These are phyloP conservation scores for Hirsutella rhossiliensis DNA, from an alignment of 2,329 filamentous ascomycete genomes.

Conservation along the genomic window DNA sequence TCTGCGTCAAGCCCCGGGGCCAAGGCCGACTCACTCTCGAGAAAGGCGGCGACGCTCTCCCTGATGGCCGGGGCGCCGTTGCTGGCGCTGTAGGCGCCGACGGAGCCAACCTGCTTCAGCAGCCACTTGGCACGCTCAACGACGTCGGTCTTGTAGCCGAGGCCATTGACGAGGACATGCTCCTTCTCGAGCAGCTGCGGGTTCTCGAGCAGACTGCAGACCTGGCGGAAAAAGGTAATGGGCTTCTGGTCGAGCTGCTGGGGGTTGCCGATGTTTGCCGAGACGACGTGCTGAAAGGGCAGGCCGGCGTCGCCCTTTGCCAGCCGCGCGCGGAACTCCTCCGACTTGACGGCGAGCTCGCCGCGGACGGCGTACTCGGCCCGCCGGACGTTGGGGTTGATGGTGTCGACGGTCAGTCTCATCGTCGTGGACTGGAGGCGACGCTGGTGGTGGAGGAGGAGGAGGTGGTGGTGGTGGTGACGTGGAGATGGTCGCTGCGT, in stretches of 20 bases:
- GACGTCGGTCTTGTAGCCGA: constrained; percentile 86
- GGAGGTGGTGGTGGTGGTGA: constrained; percentile 7
- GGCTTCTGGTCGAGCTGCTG: constrained; percentile 99
- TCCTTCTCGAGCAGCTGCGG: constrained; percentile 72
- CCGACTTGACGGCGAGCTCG: constrained; percentile 86
- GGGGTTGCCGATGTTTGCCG: constrained; percentile 97
- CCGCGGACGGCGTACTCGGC: constrained; percentile 96
- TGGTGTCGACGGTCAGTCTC: constrained; percentile 66
- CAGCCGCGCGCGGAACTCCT: constrained; percentile 73
- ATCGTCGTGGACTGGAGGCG: constrained; percentile 20
- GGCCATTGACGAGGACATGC: constrained; percentile 58
- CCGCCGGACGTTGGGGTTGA: constrained; percentile 78
- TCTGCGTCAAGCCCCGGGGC: not conserved
- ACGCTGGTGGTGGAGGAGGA: constrained; percentile 20
- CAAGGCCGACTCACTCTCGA: constrained; percentile 53
- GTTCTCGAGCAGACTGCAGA: constrained; percentile 86
- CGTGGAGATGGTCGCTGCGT: constrained; percentile 1
- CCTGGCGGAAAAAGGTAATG: constrained; percentile 97
- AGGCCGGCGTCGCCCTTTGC: constrained; percentile 45
- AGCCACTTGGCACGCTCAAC: constrained; percentile 72
- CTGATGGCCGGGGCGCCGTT: constrained; percentile 79
- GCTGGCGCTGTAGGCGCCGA: constrained; percentile 93
- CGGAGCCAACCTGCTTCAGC: constrained; percentile 73
- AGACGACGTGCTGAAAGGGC: constrained; percentile 85
- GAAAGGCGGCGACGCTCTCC: constrained; percentile 82